These are phyloP conservation scores for Psidium guajava DNA, from an alignment of 345 rosid genomes.

Conservation along the genomic window DNA sequence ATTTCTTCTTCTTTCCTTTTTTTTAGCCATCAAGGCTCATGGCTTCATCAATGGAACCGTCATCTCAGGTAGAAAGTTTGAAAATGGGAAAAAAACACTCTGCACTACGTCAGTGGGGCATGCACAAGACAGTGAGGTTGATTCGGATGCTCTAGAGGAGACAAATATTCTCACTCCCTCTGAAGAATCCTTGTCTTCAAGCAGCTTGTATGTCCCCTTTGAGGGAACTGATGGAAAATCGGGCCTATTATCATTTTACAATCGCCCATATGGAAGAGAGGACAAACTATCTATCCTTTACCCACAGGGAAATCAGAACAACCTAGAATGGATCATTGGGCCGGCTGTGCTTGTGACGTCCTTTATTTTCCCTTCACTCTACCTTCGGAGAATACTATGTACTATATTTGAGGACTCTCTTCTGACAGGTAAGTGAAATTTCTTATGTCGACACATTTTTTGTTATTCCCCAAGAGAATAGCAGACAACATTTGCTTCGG, in stretches of 20 bases:
- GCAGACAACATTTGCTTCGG: not conserved
- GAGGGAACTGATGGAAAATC: conserved; percentile 59
- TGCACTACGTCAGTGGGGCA: conserved; percentile 36
- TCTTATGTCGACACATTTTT: not conserved
- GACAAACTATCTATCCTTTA: conserved; percentile 10
- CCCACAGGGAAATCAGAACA: conserved; percentile 31
- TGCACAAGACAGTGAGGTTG: conserved; percentile 22
- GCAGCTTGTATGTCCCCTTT: conserved; percentile 19
- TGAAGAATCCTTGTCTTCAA: conserved; percentile 24
- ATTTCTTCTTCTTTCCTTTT: conserved; percentile 8
- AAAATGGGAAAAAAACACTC: conserved; percentile 16
- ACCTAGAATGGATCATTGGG: conserved; percentile 68
- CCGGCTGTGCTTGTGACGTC: conserved; percentile 90
- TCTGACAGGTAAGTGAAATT: conserved; percentile 51
- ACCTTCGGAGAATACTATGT: conserved; percentile 69
- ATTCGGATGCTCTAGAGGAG: conserved; percentile 19
- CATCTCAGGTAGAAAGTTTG: conserved; percentile 18
- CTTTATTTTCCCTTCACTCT: conserved; percentile 79
- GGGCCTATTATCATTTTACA: conserved; percentile 75
- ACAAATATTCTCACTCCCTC: conserved; percentile 11
- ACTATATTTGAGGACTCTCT: conserved; percentile 84
- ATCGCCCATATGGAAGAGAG: conserved; percentile 31
- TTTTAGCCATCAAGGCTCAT: conserved; percentile 18
- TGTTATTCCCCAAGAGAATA: not conserved
- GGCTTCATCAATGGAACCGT: conserved; percentile 8